Conservation (phyloP, 1,284 basidiomycete genomes). For the Exobasidium rhododendri region DNA sequence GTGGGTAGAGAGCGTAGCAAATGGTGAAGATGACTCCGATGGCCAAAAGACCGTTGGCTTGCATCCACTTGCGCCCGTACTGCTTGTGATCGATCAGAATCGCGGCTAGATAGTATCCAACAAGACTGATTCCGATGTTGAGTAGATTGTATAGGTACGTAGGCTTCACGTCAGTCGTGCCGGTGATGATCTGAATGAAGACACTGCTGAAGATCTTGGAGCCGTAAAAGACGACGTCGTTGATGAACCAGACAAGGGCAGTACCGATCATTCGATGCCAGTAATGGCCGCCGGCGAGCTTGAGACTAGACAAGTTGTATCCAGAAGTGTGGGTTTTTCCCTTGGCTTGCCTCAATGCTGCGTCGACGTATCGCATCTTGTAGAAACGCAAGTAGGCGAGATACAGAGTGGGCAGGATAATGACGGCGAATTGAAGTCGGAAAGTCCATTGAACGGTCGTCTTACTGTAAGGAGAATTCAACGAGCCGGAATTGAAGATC, state of each 20-base stretch:
- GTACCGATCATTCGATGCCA: conserved; percentile 60
- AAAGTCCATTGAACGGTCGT: conserved; percentile 61
- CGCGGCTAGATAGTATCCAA: conserved; percentile 62
- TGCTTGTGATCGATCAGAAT: conserved; percentile 62
- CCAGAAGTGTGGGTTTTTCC: conserved; percentile 57
- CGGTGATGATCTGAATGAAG: conserved; percentile 57
- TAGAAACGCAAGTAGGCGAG: conserved; percentile 62
- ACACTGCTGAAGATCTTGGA: conserved; percentile 53
- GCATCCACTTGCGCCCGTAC: conserved; percentile 58
- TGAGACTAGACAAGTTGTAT: conserved; percentile 60
- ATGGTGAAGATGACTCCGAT: conserved; percentile 58
- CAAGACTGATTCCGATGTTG: conserved; percentile 58
- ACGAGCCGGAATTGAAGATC: conserved; percentile 58
- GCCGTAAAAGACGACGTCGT: conserved; percentile 58
- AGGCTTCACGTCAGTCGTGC: conserved; percentile 54
- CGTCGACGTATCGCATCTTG: conserved; percentile 55
- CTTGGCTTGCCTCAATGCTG: conserved; percentile 57
- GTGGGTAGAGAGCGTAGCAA: conserved; percentile 56
- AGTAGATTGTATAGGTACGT: conserved; percentile 62
- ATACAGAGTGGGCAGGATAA: conserved; percentile 60
- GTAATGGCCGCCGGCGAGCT: conserved; percentile 59
- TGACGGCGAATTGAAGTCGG: conserved; percentile 61
- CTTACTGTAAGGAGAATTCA: conserved; percentile 55
- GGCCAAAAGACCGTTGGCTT: conserved; percentile 59
- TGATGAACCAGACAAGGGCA: conserved; percentile 60